These are phyloP conservation scores for Cordyceps tenuipes DNA, from an alignment of 2,329 filamentous ascomycete species.

Conservation along the genomic window DNA sequence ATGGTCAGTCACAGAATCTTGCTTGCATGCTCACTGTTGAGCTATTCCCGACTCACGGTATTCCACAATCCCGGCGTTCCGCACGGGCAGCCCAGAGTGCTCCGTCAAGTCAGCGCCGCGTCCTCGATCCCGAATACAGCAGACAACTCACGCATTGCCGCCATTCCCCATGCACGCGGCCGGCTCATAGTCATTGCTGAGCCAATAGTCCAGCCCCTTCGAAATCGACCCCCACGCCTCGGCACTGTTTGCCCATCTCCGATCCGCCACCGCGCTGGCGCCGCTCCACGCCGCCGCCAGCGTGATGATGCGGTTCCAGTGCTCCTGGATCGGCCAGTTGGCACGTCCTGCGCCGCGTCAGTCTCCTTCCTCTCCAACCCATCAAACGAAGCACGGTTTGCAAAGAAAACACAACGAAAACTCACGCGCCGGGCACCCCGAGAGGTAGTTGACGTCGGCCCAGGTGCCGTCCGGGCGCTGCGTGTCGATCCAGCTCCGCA, in stretches of 20 bases:
- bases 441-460: slow-evolving; percentile 18
- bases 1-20: neutral
- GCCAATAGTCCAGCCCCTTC: slow-evolving; percentile 18
- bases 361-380: too few species aligned
- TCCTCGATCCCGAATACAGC: neutral
- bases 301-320: slow-evolving; percentile 17
- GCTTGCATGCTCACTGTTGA: neutral
- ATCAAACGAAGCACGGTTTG: too few species aligned
- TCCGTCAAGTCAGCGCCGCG: neutral
- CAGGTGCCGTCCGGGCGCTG: slow-evolving; percentile 18
- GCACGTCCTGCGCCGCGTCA: slow-evolving; percentile 16
- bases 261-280: slow-evolving; percentile 10
- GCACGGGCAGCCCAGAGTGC: slow-evolving; percentile 13
- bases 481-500: slow-evolving; percentile 14
- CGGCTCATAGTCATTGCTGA: slow-evolving; percentile 17
- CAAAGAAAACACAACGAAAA: too few species aligned
- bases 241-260: slow-evolving; percentile 13
- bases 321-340: slow-evolving; percentile 19
- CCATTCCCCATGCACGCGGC: slow-evolving; percentile 18
- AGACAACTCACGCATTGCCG: slow-evolving; percentile 13
- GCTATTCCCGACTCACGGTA: slow-evolving; percentile 1
- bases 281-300: slow-evolving; percentile 19
- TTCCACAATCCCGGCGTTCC: slow-evolving; percentile 18
- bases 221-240: slow-evolving; percentile 13
- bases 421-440: slow-evolving; percentile 17